phyloP scores from a whole-genome alignment of 495 filamentous ascomycete species.

The Aspergillus baeticus region DNA sequence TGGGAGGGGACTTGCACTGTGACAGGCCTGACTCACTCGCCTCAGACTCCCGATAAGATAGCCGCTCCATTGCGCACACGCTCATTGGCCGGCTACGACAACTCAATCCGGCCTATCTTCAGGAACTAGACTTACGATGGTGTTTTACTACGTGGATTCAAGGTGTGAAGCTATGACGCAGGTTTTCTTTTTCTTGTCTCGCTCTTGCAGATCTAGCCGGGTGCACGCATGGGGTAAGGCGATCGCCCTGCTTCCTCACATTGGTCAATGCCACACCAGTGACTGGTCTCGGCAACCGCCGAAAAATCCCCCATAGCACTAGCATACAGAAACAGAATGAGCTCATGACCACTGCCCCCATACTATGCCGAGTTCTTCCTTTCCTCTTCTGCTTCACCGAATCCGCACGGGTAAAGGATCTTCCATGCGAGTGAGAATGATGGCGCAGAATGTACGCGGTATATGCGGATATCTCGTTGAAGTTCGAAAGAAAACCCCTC shows the following conservation, averaged over 20 bases:
- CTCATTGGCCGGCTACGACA: constrained; percentile 13
- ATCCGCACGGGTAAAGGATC: neutral
- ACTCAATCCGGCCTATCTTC: neutral
- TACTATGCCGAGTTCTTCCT: neutral
- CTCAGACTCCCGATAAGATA: constrained; percentile 44
- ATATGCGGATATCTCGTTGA: constrained; percentile 1
- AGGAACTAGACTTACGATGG: neutral
- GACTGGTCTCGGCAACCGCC: neutral
- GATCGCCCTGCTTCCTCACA: neutral
- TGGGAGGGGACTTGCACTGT: neutral
- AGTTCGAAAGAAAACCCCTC: constrained; percentile 1
- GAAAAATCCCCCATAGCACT: neutral
- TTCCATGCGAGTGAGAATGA: neutral
- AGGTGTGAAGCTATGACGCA: neutral
- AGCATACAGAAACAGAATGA: neutral
- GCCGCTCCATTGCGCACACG: constrained; percentile 11
- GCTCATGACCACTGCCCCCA: neutral
- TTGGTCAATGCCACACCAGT: neutral
- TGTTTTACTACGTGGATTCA: neutral
- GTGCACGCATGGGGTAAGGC: constrained; percentile 2
- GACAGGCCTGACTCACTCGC: constrained; percentile 33
- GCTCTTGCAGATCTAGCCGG: neutral
- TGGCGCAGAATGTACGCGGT: constrained; percentile 7
- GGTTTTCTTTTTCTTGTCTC: neutral
- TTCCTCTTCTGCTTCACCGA: neutral